Evolutionary conservation across 2,329 filamentous ascomycete species (phyloP).

Genomic region (Canariomyces notabilis): DNA sequence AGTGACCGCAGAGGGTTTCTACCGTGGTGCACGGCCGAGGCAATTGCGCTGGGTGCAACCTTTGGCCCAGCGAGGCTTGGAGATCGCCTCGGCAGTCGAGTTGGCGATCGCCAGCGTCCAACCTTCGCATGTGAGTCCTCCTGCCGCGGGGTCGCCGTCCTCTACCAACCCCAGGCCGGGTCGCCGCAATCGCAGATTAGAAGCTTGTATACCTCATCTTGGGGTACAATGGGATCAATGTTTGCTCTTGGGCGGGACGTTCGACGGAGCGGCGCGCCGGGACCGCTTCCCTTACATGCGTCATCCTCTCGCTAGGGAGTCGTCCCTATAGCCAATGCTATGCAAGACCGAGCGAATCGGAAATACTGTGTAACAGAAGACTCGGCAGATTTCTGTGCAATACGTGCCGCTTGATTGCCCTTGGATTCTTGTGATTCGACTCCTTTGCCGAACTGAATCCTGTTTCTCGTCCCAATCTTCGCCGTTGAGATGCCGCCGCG

Average conservation of each 20-base stretch:
- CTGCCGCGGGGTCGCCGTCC: neutral
- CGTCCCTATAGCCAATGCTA: neutral
- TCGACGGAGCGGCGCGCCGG: neutral
- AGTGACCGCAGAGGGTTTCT: neutral
- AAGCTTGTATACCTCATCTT: neutral
- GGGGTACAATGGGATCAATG: neutral
- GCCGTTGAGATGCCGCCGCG: constrained; percentile 1
- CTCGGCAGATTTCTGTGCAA: neutral
- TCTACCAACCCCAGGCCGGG: neutral
- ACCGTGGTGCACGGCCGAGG: neutral
- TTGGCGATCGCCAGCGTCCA: neutral
- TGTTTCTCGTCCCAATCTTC: no score
- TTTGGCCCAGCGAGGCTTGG: neutral
- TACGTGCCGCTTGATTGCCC: neutral
- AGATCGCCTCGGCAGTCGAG: constrained; percentile 1
- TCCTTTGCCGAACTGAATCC: neutral
- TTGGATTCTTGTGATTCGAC: neutral
- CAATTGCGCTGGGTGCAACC: neutral
- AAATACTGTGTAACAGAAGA: neutral
- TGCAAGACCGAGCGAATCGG: no score
- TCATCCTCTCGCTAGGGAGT: neutral
- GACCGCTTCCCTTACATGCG: neutral
- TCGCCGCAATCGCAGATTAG: neutral
- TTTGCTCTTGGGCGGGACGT: neutral
- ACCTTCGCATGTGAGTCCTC: neutral